Evolutionary conservation across 129 eudicot species (phyloP), one percentile per base, ranked within the genome.

Genomic region (Saposhnikovia divaricata): DNA sequence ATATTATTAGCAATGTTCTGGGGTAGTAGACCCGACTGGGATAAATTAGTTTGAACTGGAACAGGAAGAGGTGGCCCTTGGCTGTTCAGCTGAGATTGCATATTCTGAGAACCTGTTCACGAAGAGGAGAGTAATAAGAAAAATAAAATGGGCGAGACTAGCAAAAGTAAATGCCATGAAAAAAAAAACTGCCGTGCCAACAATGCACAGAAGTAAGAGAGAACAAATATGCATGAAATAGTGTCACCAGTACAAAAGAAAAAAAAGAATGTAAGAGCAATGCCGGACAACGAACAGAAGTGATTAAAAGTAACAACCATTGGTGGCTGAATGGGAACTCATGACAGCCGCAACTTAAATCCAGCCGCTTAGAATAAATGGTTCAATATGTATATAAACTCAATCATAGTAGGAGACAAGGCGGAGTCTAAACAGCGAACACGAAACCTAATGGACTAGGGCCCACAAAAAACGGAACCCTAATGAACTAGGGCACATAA

Each of bases 41-140:
- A 72, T 75, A 81, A 87, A 81, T 81, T 89, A 39, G 80, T 61
- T 23, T 81, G 82, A 55, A 84, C 85, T 12, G 91, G 85, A 57
- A 85, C 81, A 61, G 91, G 81, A 84, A 87, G 91, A 16, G 86
- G 80, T 82, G 84, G 89, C 72, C 90, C 90, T 84, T 84, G 95
- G 82, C 81, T 88, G 77, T 88, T 88, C 78, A 84, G 83, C 80
- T 87, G 94, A 27, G 85, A 66, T 46, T 86, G 87, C 91, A 86
- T 80, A 59, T 78, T 83, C 75, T 87, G 91, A 46, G 93, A 84
- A 27, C 85, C 87, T 84, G 66, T 81, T 68, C 65, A 75, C 39
- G 40, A 77, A 57, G 69, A 23, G 34, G 28, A 65, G 23, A 82
- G 21, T 25, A 25, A 12, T 13, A 21, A 31, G 13, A 31, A 66